Conservation (phyloP, 73 alveolate species). For the Breviolum minutum region DNA sequence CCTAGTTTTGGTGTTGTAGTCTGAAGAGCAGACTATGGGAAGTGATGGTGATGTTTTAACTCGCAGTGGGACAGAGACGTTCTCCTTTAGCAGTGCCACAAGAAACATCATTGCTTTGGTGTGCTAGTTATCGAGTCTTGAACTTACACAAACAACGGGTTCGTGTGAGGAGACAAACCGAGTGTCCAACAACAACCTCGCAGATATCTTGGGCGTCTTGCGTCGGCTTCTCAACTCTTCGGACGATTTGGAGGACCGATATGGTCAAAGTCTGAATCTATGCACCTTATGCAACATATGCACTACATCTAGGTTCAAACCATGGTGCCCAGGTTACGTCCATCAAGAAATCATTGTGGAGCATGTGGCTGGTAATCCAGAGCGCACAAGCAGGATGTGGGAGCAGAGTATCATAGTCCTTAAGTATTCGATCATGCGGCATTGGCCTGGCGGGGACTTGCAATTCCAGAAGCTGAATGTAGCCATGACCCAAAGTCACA, state of each 20-base stretch:
- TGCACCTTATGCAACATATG: neutral
- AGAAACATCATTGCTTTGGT: no score
- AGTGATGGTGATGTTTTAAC: no score
- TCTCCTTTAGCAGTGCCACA: no score
- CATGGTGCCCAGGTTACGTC: constrained; percentile 32
- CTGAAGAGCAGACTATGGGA: no score
- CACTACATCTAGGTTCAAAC: neutral
- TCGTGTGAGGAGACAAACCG: constrained; percentile 4
- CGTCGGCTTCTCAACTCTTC: neutral
- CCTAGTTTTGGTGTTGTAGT: no score
- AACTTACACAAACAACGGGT: neutral
- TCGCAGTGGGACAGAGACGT: no score
- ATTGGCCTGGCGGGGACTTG: no score
- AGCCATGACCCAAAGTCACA: no score
- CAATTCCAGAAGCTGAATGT: no score
- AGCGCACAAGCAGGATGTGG: constrained; percentile 11
- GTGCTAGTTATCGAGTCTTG: no score
- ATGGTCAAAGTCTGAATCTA: neutral
- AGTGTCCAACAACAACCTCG: constrained; percentile 86
- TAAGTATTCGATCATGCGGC: no score
- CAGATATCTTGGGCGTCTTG: constrained; percentile 78
- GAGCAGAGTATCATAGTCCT: neutral
- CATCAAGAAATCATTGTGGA: constrained; percentile 80
- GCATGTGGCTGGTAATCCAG: constrained; percentile 86
- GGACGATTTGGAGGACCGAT: neutral